A percentile compares a stretch with the other conserved stretches of the same genome.
phyloP scores from a whole-genome alignment of 208 protist species.

The Naegleria gruberi region DNA sequence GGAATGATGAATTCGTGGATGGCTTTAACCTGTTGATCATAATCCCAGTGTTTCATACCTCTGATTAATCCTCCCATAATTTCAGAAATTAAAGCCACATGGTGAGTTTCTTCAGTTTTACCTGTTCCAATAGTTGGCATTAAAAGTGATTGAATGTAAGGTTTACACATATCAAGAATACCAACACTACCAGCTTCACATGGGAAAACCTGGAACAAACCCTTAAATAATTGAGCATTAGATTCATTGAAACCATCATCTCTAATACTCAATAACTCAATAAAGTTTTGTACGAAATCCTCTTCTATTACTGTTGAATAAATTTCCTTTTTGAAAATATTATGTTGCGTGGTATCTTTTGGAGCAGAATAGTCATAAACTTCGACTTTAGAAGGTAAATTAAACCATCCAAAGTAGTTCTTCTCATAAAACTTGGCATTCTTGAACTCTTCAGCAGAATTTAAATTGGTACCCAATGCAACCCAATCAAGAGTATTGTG shows the following conservation, averaged over 20 bases:
- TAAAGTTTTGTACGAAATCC: background rate
- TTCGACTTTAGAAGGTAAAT: background rate
- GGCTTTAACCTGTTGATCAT: background rate
- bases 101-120: background rate
- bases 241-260: slow-evolving; percentile 3
- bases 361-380: background rate
- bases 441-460: background rate
- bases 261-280: background rate
- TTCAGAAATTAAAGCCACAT: background rate
- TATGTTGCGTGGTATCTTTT: background rate
- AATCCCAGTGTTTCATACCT: slow-evolving; percentile 14
- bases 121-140: background rate
- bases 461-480: background rate
- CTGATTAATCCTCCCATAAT: background rate
- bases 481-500: background rate
- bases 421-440: background rate
- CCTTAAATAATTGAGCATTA: slow-evolving; percentile 13
- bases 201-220: background rate
- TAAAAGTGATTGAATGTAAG: background rate
- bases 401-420: slow-evolving; percentile 12
- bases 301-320: background rate
- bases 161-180: background rate
- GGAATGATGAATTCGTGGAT: background rate
- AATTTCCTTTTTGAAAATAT: background rate
- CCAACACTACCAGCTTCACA: background rate